phyloP scores from a whole-genome alignment of 352 stramenopile species.

The Globisporangium spiculum region DNA sequence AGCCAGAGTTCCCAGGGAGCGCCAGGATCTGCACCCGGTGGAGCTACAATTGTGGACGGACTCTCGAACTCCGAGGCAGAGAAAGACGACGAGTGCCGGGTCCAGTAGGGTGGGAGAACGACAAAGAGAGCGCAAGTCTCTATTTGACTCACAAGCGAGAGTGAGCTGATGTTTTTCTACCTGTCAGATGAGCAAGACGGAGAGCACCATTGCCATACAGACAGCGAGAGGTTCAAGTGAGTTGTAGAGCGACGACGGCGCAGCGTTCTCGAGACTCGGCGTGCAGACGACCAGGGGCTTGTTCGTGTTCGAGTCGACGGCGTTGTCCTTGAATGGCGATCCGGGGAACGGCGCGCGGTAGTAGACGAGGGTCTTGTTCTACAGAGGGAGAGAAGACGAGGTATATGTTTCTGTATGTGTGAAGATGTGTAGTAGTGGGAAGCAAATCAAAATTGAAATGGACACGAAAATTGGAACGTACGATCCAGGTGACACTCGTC shows the following conservation, averaged over 20 bases:
- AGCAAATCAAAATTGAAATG: conserved; percentile 4
- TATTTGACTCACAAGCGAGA: not conserved
- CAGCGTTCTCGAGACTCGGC: conserved; percentile 70
- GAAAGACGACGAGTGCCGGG: conserved; percentile 59
- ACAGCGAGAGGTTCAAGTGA: not conserved
- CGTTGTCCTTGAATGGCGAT: conserved; percentile 78
- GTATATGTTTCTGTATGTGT: conserved; percentile 2
- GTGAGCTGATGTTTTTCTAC: not conserved
- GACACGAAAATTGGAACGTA: conserved; percentile 25
- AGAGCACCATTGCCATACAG: not conserved
- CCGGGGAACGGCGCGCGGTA: conserved; percentile 75
- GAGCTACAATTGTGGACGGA: conserved; percentile 19
- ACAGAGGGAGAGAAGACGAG: not conserved
- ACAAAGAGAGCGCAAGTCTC: not conserved
- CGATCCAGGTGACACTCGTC: conserved; percentile 55
- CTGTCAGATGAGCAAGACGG: conserved; percentile 12
- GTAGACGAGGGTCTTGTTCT: conserved; percentile 73
- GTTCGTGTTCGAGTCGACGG: conserved; percentile 61
- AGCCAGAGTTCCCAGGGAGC: conserved; percentile 15
- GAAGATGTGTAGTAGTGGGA: conserved; percentile 4
- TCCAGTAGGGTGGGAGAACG: conserved; percentile 38
- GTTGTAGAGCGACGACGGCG: not conserved
- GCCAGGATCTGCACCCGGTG: not conserved
- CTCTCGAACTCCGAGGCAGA: conserved; percentile 40
- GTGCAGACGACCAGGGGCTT: conserved; percentile 80